Percentiles rank a stretch among this genome's conserved stretches.
These are phyloP conservation scores for Dictyostelium intermedium DNA, from an alignment of 78 protist genomes.

Conservation along the genomic window DNA sequence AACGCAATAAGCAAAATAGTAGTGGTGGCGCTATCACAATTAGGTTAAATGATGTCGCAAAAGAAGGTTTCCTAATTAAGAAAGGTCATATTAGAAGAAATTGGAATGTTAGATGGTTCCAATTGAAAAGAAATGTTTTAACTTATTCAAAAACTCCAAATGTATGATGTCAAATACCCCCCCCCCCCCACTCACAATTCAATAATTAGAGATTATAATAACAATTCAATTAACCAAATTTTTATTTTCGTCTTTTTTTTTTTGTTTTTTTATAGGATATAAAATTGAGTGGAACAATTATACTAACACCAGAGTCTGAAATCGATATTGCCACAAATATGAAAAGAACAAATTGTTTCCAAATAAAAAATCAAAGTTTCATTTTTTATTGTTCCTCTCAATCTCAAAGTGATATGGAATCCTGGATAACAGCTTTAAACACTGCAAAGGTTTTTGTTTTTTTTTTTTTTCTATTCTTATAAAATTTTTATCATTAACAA, in stretches of 20 bases:
- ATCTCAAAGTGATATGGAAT: conserved; percentile 55
- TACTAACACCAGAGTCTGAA: conserved; percentile 52
- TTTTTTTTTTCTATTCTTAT: not conserved
- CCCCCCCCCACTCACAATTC: not conserved
- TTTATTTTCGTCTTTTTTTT: not conserved
- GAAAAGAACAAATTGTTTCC: conserved; percentile 75
- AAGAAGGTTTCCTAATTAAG: conserved; percentile 65
- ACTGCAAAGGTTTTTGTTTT: conserved; percentile 35
- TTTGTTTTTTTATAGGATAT: not conserved
- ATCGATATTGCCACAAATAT: conserved; percentile 66
- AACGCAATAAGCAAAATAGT: not conserved
- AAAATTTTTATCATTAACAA: not conserved
- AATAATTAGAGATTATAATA: not conserved
- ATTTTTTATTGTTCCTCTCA: conserved; percentile 54
- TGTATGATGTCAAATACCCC: not conserved
- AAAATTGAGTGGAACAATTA: conserved; percentile 40
- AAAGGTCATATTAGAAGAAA: conserved; percentile 73
- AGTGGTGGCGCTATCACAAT: not conserved
- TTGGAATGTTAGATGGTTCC: conserved; percentile 78
- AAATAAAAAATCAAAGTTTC: conserved; percentile 32
- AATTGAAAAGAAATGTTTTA: conserved; percentile 47
- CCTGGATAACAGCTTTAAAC: conserved; percentile 49
- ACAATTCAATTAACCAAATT: not conserved
- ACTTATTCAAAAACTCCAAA: conserved; percentile 64
- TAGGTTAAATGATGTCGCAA: conserved; percentile 52